Evolutionary conservation across 345 rosid genomes (phyloP), one percentile per base, ranked within the genome.

Genomic region (Boechera divaricarpa): DNA sequence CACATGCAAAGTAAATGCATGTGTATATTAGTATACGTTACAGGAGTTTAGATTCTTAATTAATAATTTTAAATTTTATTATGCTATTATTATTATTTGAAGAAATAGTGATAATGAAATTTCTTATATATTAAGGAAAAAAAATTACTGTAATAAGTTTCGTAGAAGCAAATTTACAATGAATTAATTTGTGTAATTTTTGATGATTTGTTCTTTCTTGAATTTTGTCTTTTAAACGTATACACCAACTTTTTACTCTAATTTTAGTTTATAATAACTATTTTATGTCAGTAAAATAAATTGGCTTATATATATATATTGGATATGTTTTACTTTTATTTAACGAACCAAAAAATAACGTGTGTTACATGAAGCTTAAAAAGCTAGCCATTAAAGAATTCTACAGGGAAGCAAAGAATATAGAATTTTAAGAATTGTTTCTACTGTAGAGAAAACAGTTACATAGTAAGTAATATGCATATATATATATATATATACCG

Each of bases 361-460:
- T 57, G 62, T 57, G 62, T 57, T 31, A 7, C 61, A 31, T 31
- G n/a, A 15, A 15, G 61, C 24, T 48, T n/a, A 48, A 16, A 47
- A 48, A 48, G 24, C 52, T 48, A 48, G 52, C 21, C 21, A 47
- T 7, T 6, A 47, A 47, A 15, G 4, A 47, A 47, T 15, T 15
- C 58, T 11, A 53, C 11, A 47, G 32, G 58, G 7, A 24, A 53
- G 36, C 35, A 55, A 29, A 31, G 10, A 29, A 55, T 55, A 12
- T n/a, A 6, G 4, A 31, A 36, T 13, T 9, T 56, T n/a, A 56
- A 13, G 16, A 13, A 15, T 57, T 57, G 18, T 49, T 36, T 49
- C 16, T n/a, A 26, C 41, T 18, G 38, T 51, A 38, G 15, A 26
- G 51, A 61, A 28, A 61, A 15, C 49, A 61, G 36, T 35, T 49